Conservation (phyloP, 495 filamentous ascomycete genomes). For the Xylaria nigripes region DNA sequence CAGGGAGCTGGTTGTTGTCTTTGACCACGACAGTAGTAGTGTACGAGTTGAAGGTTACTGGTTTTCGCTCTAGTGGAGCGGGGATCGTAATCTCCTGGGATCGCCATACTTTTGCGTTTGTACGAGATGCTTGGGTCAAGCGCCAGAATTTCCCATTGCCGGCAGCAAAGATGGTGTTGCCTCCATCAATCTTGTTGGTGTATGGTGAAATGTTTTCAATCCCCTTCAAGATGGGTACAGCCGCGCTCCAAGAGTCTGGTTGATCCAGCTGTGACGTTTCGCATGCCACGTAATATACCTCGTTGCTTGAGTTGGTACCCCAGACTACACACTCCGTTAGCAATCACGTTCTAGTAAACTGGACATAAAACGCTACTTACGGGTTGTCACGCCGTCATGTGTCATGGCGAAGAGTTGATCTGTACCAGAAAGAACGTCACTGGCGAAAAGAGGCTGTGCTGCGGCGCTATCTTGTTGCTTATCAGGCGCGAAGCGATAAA, state of each 20-base stretch:
- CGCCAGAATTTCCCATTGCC: background rate
- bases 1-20: background rate
- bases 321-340: background rate
- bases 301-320: conserved; percentile 4
- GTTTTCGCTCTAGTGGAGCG: background rate
- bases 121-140: conserved; percentile 3
- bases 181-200: conserved; percentile 1
- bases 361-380: background rate
- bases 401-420: conserved; percentile 3
- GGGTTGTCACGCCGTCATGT: conserved; percentile 2
- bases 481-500: conserved; percentile 3
- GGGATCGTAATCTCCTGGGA: background rate
- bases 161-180: conserved; percentile 7
- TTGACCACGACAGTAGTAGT: conserved; percentile 7
- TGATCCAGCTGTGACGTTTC: background rate
- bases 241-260: conserved; percentile 1
- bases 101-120: conserved; percentile 1
- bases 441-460: background rate
- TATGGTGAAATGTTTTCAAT: conserved; percentile 2
- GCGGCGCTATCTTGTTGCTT: background rate
- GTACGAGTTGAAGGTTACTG: conserved; percentile 2
- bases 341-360: background rate
- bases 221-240: background rate
- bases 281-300: conserved; percentile 3
- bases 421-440: conserved; percentile 1